Base-by-base conservation (phyloP, 805 yeast genomes). In the Metschnikowia baotianmanensis region DNA sequence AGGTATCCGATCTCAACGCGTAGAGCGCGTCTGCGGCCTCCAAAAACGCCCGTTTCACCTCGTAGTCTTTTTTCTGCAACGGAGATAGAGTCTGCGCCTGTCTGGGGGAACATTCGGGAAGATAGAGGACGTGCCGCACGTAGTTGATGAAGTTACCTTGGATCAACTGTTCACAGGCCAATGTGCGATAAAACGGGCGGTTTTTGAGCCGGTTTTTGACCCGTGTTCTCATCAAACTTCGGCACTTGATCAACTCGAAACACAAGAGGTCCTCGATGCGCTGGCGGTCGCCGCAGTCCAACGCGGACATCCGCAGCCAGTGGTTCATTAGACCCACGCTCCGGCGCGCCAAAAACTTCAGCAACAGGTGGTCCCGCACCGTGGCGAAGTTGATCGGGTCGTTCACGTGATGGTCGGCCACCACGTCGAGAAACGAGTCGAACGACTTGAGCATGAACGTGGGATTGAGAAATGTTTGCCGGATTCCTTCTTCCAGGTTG, bases 361-460 rank as follows among this genome's bases (percentile, higher is more conserved):
- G 43, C 25, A 65, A 42, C 6, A 67, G 62, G 21, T 62, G 62
- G 24, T 56, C 59, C 10, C 71, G 43, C 13, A 62, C 57, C 24
- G 50, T 56, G 6, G 71, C 67, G 51, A 68, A 68, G 38, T 60
- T 67, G 9, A 67, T 55, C 0, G 74, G 66, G 46, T 69, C 74
- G 32, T 56, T 55, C 10, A 46, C 45, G 30, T 61, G 71, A 31
- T 62, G 65, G 10, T 55, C 63, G 15, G 55, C 34, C 8, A 68
- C 28, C 8, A 60, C 51, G 12, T 59, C 62, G 16, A 69, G 53
- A 40, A 62, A 69, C 31, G 51, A 56, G 35, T 58, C 54, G 40
- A 51, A 69, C n/a, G 69, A 40, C 38, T 59, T 53, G 1, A 55
- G 41, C 37, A 62, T 64, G 37, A 61, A 62, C 3, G 49, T 39